Evolutionary conservation across 129 eudicot species (phyloP).

Genomic region (Centaurea solstitialis): DNA sequence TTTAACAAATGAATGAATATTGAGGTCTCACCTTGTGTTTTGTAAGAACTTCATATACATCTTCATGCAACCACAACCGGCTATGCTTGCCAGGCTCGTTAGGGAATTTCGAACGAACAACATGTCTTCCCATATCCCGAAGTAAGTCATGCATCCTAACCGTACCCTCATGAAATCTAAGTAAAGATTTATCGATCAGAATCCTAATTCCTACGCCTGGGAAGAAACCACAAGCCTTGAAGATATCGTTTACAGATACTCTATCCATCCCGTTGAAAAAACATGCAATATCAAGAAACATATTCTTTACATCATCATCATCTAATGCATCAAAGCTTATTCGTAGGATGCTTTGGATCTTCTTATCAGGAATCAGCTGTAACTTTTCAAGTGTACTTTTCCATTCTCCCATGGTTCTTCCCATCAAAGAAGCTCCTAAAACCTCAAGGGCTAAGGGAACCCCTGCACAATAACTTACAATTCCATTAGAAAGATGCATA

Average conservation of each 20-base stretch:
- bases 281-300: slow-evolving; percentile 43
- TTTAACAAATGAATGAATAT: not conserved
- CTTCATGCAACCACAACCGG: slow-evolving; percentile 29
- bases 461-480: slow-evolving; percentile 3
- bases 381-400: not conserved
- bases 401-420: slow-evolving; percentile 19
- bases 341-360: slow-evolving; percentile 17
- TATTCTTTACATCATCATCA: not conserved
- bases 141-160: slow-evolving; percentile 33
- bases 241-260: not conserved
- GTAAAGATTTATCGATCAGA: slow-evolving; percentile 13
- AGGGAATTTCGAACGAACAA: slow-evolving; percentile 17
- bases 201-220: slow-evolving; percentile 20
- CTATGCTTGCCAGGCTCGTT: slow-evolving; percentile 23
- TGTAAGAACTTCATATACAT: slow-evolving; percentile 14
- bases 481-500: not conserved
- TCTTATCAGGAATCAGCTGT: not conserved
- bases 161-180: not conserved
- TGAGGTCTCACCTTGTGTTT: slow-evolving; percentile 27
- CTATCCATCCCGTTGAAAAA: slow-evolving; percentile 21
- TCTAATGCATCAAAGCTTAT: slow-evolving; percentile 27
- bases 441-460: slow-evolving; percentile 27
- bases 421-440: slow-evolving; percentile 14
- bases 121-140: slow-evolving; percentile 35
- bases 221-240: slow-evolving; percentile 19